Percentiles rank a stretch among this genome's conserved stretches.
Conservation (phyloP, 768 basidiomycete species). For the Suillus discolor region DNA sequence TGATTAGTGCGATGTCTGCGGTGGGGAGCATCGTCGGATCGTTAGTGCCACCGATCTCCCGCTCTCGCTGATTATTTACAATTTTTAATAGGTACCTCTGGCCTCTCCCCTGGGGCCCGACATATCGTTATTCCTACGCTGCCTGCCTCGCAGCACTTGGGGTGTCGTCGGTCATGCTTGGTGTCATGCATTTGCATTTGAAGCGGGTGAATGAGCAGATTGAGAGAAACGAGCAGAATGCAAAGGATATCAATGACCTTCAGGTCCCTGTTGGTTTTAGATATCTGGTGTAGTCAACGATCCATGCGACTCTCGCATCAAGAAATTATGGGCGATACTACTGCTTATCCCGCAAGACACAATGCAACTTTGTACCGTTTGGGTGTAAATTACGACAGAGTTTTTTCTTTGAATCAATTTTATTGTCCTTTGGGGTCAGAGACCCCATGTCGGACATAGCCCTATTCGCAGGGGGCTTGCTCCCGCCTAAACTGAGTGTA, state of each 20-base stretch:
- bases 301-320: neutral
- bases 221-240: conserved; percentile 36
- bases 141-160: conserved; percentile 66
- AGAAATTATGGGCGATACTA: neutral
- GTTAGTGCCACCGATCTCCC: conserved; percentile 41
- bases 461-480: too few relatives aligned
- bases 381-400: neutral
- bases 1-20: conserved; percentile 78
- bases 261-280: neutral
- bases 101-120: conserved; percentile 66
- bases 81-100: conserved; percentile 51
- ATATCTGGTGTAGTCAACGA: neutral
- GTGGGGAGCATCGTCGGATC: conserved; percentile 81
- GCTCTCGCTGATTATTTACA: conserved; percentile 1
- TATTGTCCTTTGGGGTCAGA: too few relatives aligned
- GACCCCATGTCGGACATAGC: too few relatives aligned
- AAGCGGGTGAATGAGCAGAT: conserved; percentile 38
- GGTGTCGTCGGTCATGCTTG: conserved; percentile 48
- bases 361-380: neutral
- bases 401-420: too few relatives aligned
- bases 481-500: too few relatives aligned
- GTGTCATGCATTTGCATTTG: conserved; percentile 45
- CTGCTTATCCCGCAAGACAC: neutral
- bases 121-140: conserved; percentile 65
- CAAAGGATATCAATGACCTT: neutral